Evolutionary conservation across 2,329 filamentous ascomycete genomes (phyloP).

Genomic region (Claviceps fusiformis): DNA sequence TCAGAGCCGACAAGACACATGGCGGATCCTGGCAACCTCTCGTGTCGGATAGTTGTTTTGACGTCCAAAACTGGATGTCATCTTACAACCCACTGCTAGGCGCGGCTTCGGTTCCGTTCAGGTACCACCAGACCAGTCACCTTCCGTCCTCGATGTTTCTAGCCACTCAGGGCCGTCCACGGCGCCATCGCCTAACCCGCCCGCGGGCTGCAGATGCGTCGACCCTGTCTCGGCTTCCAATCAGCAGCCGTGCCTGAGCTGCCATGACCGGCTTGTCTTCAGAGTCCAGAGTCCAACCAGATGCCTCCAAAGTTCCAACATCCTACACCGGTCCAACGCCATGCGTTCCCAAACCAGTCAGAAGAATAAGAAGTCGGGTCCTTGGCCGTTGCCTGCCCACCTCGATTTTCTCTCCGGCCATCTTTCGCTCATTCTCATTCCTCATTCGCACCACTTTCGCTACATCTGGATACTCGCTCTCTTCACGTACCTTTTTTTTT

Average conservation of each 20-base stretch:
- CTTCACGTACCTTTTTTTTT: background rate
- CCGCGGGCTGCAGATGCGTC: background rate
- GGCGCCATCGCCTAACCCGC: conserved; percentile 5
- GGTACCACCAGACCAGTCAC: conserved; percentile 5
- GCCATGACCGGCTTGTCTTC: conserved; percentile 1
- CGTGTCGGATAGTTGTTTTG: no score
- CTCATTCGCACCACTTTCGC: background rate
- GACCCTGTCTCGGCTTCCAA: conserved; percentile 5
- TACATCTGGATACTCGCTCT: background rate
- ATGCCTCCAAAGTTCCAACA: background rate
- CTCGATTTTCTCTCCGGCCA: no score
- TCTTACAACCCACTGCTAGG: no score
- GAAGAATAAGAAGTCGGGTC: background rate
- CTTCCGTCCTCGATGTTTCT: conserved; percentile 2
- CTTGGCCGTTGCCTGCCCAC: background rate
- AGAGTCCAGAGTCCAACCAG: no score
- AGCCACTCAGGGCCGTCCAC: conserved; percentile 8
- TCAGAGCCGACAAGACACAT: no score
- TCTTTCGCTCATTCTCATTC: background rate
- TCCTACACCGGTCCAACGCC: conserved; percentile 1
- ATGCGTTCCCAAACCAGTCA: no score
- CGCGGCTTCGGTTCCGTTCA: background rate
- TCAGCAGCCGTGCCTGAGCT: conserved; percentile 11
- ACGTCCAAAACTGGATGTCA: no score
- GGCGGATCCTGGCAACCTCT: no score